Base-by-base conservation (phyloP, 768 basidiomycete species). In the Termitomyces sp. region DNA sequence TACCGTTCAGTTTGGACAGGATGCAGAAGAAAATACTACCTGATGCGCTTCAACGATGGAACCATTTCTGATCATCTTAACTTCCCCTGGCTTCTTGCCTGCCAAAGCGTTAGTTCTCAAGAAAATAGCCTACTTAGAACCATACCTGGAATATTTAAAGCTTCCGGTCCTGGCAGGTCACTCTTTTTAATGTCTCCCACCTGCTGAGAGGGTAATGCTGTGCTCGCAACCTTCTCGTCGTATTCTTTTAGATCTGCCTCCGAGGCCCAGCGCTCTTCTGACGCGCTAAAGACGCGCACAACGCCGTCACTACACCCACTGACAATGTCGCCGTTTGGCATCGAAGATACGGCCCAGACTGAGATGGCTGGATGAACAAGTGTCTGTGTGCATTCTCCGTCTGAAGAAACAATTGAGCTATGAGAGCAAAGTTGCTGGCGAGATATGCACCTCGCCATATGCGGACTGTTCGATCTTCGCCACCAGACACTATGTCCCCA, bases 41-140 rank as follows among this genome's bases (percentile, higher is more conserved):
- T 95, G 92, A 70, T 98, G 87, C 0, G 94, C 96, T 72, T 98
- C 95, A 7, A 97, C 93, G 24, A 80, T 73, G 57, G 89, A 86
- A 9, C 85, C 87, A 54, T 88, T 90, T 70, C 83, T 88, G 65
- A 98, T 78, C 92, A 98, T 95, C 73, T 91, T 90, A 40, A 95
- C 91, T 71, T 98, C 91, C 4, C 96, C 96, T 4, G 93, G 83
- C 70, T 94, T 97, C 69, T 85, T 93, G n/a, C 96, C 96, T 90
- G 60, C 16, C 45, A 33, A 20, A 35, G 63, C 42, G 40, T 66
- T 35, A 46, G 33, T 45, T 36, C 16, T 45, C 32, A 24, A 36
- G 33, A 15, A 20, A 12, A 33, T 22, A 12, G 55, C 18, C 5
- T 33, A 35, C 4, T 46, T 6, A 18, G 28, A 39, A 12, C 70